Conservation (phyloP, 2,329 filamentous ascomycete species). For the Trichoderma citrinoviride region DNA sequence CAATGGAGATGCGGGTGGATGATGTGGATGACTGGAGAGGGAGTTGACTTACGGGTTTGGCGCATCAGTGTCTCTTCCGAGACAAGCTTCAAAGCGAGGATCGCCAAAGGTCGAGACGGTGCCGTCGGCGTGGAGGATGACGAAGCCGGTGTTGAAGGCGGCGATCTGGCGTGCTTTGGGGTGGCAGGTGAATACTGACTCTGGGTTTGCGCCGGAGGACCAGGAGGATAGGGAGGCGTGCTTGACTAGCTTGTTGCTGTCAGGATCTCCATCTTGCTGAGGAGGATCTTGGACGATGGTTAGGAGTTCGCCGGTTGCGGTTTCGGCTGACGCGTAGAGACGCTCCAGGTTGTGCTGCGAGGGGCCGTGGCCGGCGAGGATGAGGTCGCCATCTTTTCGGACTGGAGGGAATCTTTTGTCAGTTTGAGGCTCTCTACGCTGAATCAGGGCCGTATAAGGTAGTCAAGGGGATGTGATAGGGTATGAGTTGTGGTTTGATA, state of each 20-base stretch:
- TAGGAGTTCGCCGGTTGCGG: slow-evolving; percentile 25
- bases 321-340: slow-evolving; percentile 19
- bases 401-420: slow-evolving; percentile 25
- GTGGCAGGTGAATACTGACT: slow-evolving; percentile 27
- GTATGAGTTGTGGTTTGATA: slow-evolving; percentile 1
- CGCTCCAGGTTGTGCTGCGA: neutral
- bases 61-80: slow-evolving; percentile 49
- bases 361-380: slow-evolving; percentile 27
- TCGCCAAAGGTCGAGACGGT: slow-evolving; percentile 57
- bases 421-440: no score
- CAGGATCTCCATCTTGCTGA: neutral
- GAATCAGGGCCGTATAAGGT: no score
- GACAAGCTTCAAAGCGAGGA: slow-evolving; percentile 53
- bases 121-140: slow-evolving; percentile 44
- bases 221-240: slow-evolving; percentile 28
- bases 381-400: slow-evolving; percentile 24
- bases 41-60: slow-evolving; percentile 36
- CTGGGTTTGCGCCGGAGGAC: slow-evolving; percentile 11
- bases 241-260: slow-evolving; percentile 24
- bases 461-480: neutral
- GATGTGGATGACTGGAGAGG: neutral
- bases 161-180: slow-evolving; percentile 40
- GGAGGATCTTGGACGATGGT: neutral
- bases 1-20: neutral
- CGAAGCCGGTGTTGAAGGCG: slow-evolving; percentile 51